Percentiles rank a stretch among this genome's conserved stretches.
phyloP scores from a whole-genome alignment of 495 filamentous ascomycete genomes.

The Astrothelium macrocarpum region DNA sequence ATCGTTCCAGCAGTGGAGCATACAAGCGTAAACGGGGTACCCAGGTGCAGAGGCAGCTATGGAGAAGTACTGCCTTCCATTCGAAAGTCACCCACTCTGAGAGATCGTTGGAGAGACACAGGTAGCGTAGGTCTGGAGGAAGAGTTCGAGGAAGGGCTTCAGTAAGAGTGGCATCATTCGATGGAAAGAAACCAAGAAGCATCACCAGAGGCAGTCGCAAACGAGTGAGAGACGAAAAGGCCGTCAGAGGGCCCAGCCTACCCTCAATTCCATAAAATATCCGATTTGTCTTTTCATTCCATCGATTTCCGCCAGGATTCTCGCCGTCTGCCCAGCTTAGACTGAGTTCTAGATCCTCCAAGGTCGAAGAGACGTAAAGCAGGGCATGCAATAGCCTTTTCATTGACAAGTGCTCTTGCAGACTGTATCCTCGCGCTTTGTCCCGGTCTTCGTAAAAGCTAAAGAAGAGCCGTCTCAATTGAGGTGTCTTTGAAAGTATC shows the following conservation, averaged over 20 bases:
- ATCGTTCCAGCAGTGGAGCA: not conserved
- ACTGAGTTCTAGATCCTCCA: not conserved
- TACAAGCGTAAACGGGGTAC: not conserved
- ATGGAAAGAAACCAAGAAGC: conserved; percentile 2
- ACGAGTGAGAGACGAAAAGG: conserved; percentile 1
- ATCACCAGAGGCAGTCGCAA: not conserved
- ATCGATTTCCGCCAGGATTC: not conserved
- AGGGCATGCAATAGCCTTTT: not conserved
- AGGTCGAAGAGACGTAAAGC: not conserved
- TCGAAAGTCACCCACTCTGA: not conserved
- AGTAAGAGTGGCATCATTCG: not conserved
- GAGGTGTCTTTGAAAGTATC: not conserved
- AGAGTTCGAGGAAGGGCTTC: not conserved
- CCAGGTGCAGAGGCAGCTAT: conserved; percentile 3
- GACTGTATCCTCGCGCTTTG: not conserved
- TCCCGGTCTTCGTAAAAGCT: conserved; percentile 1
- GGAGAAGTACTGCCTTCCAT: conserved; percentile 2
- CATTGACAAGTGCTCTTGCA: not conserved
- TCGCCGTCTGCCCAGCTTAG: not conserved
- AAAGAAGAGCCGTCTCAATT: not conserved
- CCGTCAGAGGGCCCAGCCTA: not conserved
- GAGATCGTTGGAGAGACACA: conserved; percentile 1
- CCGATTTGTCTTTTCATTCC: not conserved
- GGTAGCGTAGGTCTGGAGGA: not conserved
- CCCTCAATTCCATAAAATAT: conserved; percentile 4